phyloP scores from a whole-genome alignment of 768 basidiomycete genomes.

The Clitopilus hobsonii region DNA sequence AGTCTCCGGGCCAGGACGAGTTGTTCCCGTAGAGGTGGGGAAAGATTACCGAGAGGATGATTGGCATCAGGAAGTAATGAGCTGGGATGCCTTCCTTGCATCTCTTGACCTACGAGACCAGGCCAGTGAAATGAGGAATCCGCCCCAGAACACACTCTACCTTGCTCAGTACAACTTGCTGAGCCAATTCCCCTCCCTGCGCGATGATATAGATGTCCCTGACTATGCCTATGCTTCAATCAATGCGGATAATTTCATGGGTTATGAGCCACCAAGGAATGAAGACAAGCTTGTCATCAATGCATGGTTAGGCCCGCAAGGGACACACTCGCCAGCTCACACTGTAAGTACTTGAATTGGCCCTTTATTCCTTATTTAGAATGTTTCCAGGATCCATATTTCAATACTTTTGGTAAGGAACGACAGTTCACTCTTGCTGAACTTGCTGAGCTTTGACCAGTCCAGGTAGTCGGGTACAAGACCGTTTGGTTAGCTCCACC shows the following conservation, averaged over 20 bases:
- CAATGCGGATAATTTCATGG: conserved; percentile 35
- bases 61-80: conserved; percentile 80
- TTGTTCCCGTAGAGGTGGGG: conserved; percentile 91
- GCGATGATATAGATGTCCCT: conserved; percentile 74
- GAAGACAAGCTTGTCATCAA: conserved; percentile 67
- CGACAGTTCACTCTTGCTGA: conserved; percentile 8
- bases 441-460: conserved; percentile 30
- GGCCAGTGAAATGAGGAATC: conserved; percentile 5
- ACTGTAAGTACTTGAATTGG: conserved; percentile 43
- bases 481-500: conserved; percentile 92
- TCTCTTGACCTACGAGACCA: conserved; percentile 32
- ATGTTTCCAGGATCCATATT: conserved; percentile 82
- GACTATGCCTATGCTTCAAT: conserved; percentile 81
- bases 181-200: conserved; percentile 75
- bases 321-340: conserved; percentile 86
- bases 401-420: conserved; percentile 92
- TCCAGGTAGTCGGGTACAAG: conserved; percentile 86
- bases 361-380: conserved; percentile 5
- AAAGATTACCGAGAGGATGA: conserved; percentile 71
- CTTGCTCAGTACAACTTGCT: conserved; percentile 90
- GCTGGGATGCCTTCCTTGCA: conserved; percentile 72
- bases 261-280: conserved; percentile 62
- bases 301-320: conserved; percentile 77
- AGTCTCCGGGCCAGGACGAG: conserved; percentile 72
- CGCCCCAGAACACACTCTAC: conserved; percentile 46